These are phyloP conservation scores for Myxozyma neglecta DNA, from an alignment of 805 yeast genomes.

Conservation along the genomic window DNA sequence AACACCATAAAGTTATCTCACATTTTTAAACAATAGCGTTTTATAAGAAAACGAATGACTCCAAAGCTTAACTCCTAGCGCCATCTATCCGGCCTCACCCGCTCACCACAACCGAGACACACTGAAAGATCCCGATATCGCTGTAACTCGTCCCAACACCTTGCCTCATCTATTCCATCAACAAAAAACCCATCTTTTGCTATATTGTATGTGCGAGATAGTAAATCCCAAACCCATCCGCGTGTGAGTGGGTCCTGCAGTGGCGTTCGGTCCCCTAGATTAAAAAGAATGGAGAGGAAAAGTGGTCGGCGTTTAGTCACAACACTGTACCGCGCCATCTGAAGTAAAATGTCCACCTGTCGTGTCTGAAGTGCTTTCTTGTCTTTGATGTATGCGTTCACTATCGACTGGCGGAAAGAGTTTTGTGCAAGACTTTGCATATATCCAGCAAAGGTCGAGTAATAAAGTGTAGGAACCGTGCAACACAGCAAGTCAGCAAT, in stretches of 20 bases:
- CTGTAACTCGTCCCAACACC: neutral
- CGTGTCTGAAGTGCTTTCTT: neutral
- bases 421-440: too few relatives aligned
- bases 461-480: neutral
- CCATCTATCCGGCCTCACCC: neutral
- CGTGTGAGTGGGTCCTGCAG: neutral
- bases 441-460: neutral
- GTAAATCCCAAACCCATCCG: constrained; percentile 1
- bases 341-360: neutral
- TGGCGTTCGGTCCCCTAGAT: neutral
- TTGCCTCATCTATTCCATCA: neutral
- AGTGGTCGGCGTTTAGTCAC: neutral
- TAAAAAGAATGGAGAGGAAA: neutral
- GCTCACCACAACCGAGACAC: constrained; percentile 8
- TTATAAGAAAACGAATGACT: too few relatives aligned
- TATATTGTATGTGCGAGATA: neutral
- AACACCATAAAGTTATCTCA: too few relatives aligned
- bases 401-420: neutral
- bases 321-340: neutral
- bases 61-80: too few relatives aligned
- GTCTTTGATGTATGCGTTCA: neutral
- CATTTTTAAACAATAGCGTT: too few relatives aligned
- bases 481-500: neutral
- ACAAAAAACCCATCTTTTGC: neutral
- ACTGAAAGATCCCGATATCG: neutral